Evolutionary conservation across 1,284 basidiomycete species (phyloP).

Genomic region (Mycosarcoma maydis): DNA sequence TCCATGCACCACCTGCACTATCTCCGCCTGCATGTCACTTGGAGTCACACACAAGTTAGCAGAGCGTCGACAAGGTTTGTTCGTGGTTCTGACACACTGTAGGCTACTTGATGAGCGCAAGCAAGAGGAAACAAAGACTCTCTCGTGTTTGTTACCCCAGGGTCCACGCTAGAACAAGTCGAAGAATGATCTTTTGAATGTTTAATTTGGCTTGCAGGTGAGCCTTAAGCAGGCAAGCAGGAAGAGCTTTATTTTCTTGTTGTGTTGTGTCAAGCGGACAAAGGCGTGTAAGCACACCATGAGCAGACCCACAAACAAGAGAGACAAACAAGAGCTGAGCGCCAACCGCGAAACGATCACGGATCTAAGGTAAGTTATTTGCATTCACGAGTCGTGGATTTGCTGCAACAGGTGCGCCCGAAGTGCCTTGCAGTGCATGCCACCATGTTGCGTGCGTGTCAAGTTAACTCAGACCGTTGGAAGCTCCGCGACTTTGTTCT

Average conservation of each 20-base stretch:
- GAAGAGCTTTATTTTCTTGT: neutral
- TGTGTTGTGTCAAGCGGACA: too few species aligned
- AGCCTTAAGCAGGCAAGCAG: neutral
- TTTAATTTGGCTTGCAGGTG: neutral
- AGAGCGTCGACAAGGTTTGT: too few species aligned
- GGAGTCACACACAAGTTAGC: too few species aligned
- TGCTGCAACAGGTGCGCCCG: constrained; percentile 28
- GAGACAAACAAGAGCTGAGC: neutral
- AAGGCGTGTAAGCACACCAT: too few species aligned
- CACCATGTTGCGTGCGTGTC: neutral
- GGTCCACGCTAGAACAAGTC: neutral
- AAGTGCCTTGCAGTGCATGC: constrained; percentile 12
- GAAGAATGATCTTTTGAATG: neutral
- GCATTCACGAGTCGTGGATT: too few species aligned
- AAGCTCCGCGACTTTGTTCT: neutral
- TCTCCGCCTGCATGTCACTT: neutral
- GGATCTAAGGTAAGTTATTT: too few species aligned
- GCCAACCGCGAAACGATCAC: too few species aligned
- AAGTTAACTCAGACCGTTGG: constrained; percentile 5
- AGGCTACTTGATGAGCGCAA: too few species aligned
- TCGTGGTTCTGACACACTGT: too few species aligned
- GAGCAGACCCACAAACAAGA: too few species aligned
- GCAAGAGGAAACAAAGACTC: too few species aligned
- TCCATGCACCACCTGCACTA: constrained; percentile 6
- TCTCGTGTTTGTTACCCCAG: too few species aligned